Evolutionary conservation across 192 early-diverging fungal species (phyloP), one percentile per base, ranked within the genome.

Genomic region (Ambispora gerdemannii): DNA sequence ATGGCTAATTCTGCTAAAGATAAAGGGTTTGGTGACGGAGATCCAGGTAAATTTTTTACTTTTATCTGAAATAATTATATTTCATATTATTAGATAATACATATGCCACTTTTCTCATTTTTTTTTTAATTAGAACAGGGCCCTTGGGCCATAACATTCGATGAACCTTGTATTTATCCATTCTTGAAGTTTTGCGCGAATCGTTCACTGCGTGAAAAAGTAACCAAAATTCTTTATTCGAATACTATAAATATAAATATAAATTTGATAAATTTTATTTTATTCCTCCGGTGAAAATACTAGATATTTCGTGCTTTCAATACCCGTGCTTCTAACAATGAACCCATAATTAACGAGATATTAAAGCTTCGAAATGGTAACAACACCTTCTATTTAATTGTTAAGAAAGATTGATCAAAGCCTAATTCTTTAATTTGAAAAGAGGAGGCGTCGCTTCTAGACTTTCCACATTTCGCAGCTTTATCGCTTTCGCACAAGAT

Each of bases 141-240:
- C 15, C 79, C 80, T 10, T 87, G 80, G 72, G 79, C 78, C 30
- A 76, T 85, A 22, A 87, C 85, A 2, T 50, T 87, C 50, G 85
- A 87, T 67, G 70, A 64, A 19, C 83, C 85, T 3, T 79, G 80
- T 4, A 76, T 76, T 55, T 77, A 76, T 2, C 83, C 85, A 1
- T 83, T 87, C 27, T 81, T 87, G 77, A 83, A 81, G 82, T 82
- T 78, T 71, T 83, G 82, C 69, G 76, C 72, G 19, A 85, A 85
- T 70, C 71, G 85, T 25, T 62, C 63, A 7, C 78, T 87, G 1
- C 78, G 85, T 51, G 81, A 83, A 67, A 66, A 76, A n/a, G 81
- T 82, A 74, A 55, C 51, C 1, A 10, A 32, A 4, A 59, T 27
- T 22, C 30, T 67, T 22, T n/a, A 13, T n/a, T n/a, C n/a, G n/a